Conservation (phyloP, 2,329 filamentous ascomycete genomes). For the Emergomyces orientalis region DNA sequence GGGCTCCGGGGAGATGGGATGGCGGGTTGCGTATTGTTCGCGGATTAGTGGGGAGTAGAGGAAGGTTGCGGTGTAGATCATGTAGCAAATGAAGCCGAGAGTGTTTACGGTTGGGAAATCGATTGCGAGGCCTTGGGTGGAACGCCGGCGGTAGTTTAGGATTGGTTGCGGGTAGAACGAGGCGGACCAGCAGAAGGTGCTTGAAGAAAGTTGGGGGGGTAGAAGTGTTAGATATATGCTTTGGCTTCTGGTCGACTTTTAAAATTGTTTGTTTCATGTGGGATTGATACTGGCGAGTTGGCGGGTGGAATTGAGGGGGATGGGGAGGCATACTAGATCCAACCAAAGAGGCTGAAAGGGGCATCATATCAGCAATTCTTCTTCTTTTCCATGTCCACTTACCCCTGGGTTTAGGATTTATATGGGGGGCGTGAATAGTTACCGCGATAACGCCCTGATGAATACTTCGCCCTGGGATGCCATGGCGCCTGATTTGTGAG, state of each 20-base stretch:
- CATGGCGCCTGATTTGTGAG: conserved; percentile 17
- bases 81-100: conserved; percentile 57
- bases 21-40: conserved; percentile 70
- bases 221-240: not conserved
- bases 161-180: conserved; percentile 91
- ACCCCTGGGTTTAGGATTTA: conserved; percentile 1
- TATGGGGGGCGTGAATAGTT: conserved; percentile 14
- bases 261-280: not conserved
- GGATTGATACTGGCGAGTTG: not conserved
- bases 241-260: not conserved
- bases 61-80: conserved; percentile 63
- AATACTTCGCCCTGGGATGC: conserved; percentile 28
- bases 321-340: conserved; percentile 51
- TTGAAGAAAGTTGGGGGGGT: conserved; percentile 17
- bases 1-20: conserved; percentile 62
- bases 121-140: conserved; percentile 74
- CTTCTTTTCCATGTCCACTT: not conserved
- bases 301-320: not conserved
- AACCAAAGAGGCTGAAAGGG: conserved; percentile 53
- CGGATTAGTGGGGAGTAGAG: conserved; percentile 71
- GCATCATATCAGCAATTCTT: conserved; percentile 16
- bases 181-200: conserved; percentile 64
- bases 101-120: conserved; percentile 72
- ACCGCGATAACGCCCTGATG: conserved; percentile 36
- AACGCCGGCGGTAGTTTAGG: conserved; percentile 65